Base-by-base conservation (phyloP, 805 yeast genomes). In the Ogataea trehalophila region DNA sequence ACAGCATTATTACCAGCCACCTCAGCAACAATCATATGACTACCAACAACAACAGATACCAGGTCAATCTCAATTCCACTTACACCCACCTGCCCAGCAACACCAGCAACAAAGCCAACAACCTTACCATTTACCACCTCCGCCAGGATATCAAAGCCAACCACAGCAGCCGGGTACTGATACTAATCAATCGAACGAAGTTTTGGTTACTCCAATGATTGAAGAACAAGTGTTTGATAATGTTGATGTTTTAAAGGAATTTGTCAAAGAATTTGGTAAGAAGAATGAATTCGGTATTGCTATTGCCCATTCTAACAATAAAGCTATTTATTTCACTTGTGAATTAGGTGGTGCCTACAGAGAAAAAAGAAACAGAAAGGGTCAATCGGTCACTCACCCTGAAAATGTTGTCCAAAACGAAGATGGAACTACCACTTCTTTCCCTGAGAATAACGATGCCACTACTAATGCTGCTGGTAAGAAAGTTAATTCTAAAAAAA, bases 221-320 rank as follows among this genome's bases (percentile, higher is more conserved):
- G 78, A 78, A 16, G 79, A 75, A 52, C 80, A 76, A 55, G 72
- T 69, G 20, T 78, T 78, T 57, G 75, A 72, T 46, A 67, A 69
- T 39, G 70, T 80, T 26, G 74, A 73, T 23, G 78, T 73, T 42
- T 66, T 78, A 53, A 76, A 76, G 52, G 79, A 76, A 45, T 78
- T 76, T 53, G 77, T 78, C 43, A 71, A 71, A 44, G 81, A 77
- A 49, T 78, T 77, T 65, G 81, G 81, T 18, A 67, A 78, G 41
- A 79, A 75, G 55, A 76, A 78, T 56, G 81, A 79, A 43, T 77
- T 78, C 63, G 81, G 81, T 5, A 78, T 77, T 41, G 82, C 79
- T 18, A 77, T 78, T 59, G 80, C 81, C 26, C 81, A 78, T 62
- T 76, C 80, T 34, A 78, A 78, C 60, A 72, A 70, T 50, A 78